Percentiles rank a stretch among this genome's conserved stretches.
Conservation (phyloP, 345 rosid species). For the Conringia planisiliqua region DNA sequence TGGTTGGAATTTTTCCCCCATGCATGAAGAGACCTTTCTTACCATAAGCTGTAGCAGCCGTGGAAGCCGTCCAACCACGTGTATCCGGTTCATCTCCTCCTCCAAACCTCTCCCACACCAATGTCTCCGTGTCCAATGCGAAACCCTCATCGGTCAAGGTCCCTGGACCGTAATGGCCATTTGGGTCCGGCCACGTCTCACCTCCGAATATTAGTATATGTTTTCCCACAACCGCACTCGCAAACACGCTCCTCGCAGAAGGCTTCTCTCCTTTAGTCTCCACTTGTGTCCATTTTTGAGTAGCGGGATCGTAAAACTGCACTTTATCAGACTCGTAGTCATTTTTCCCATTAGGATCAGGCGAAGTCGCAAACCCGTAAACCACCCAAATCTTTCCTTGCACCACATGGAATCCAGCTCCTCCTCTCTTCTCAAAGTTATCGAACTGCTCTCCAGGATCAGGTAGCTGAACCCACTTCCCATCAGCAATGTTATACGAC, state of each 20-base stretch:
- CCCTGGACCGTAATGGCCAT: not conserved
- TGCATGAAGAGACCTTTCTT: conserved; percentile 18
- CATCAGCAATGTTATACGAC: not conserved
- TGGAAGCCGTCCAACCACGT: conserved; percentile 8
- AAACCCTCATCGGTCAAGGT: not conserved
- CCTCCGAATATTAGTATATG: conserved; percentile 19
- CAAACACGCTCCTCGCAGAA: not conserved
- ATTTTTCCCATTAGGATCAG: not conserved
- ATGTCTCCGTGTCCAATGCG: conserved; percentile 6
- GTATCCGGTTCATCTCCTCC: not conserved
- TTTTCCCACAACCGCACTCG: conserved; percentile 1
- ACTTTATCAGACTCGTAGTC: not conserved
- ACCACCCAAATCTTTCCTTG: conserved; percentile 18
- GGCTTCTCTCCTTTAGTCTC: conserved; percentile 15
- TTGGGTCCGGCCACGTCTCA: not conserved
- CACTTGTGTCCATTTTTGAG: conserved; percentile 1
- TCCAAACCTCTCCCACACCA: conserved; percentile 3
- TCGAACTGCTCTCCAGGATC: not conserved
- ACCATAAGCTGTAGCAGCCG: not conserved
- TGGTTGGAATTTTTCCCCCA: conserved; percentile 8
- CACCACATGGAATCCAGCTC: not conserved
- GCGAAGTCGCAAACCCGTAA: not conserved
- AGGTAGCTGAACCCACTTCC: not conserved
- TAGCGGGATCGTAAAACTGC: not conserved
- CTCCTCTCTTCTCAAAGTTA: not conserved